phyloP scores from a whole-genome alignment of 192 early-diverging fungal genomes.

The Martensiomyces pterosporus region DNA sequence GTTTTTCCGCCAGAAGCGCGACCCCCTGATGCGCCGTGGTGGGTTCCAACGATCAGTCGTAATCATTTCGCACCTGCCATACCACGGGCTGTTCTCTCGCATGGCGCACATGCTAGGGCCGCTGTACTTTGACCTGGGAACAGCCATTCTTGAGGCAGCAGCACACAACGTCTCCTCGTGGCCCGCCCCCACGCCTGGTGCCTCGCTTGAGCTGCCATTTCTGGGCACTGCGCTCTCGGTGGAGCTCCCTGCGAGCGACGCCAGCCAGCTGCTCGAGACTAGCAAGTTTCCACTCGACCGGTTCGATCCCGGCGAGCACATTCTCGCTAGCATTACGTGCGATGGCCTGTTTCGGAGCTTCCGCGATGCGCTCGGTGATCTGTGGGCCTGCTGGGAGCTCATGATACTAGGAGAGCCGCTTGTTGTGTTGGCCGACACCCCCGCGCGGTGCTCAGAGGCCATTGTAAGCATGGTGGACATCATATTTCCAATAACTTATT shows the following conservation, averaged over 20 bases:
- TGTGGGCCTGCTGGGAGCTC: constrained; percentile 94
- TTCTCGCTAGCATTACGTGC: constrained; percentile 62
- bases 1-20: constrained; percentile 90
- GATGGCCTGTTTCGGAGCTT: constrained; percentile 75
- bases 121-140: constrained; percentile 74
- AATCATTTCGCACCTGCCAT: constrained; percentile 82
- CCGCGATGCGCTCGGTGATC: constrained; percentile 68
- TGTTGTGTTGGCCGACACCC: constrained; percentile 84
- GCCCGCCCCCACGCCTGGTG: constrained; percentile 54
- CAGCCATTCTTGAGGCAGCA: constrained; percentile 73
- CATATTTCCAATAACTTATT: constrained; percentile 93
- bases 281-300: constrained; percentile 62
- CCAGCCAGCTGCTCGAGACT: constrained; percentile 72
- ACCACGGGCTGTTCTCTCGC: constrained; percentile 78
- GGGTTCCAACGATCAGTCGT: constrained; percentile 93
- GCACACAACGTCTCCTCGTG: constrained; percentile 75
- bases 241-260: constrained; percentile 59
- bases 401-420: constrained; percentile 88
- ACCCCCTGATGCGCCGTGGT: constrained; percentile 78
- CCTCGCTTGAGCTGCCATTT: constrained; percentile 68
- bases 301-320: constrained; percentile 66
- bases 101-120: constrained; percentile 73
- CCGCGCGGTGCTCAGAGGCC: constrained; percentile 79
- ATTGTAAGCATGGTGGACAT: constrained; percentile 82
- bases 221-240: constrained; percentile 65